Evolutionary conservation across 108 stramenopile species (phyloP).

Genomic region (Nitzschia sp.): DNA sequence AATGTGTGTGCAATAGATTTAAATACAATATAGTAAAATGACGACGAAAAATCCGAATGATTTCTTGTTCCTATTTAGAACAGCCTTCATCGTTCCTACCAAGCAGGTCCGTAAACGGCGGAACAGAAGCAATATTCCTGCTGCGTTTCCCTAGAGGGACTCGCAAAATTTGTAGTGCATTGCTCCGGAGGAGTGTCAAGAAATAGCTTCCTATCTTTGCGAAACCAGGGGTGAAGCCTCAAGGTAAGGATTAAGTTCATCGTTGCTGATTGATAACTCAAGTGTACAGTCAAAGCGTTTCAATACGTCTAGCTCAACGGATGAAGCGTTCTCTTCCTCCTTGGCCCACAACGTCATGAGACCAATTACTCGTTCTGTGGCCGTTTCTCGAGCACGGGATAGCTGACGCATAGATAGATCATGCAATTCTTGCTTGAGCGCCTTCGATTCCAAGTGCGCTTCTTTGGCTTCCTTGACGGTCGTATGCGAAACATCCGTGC

Average conservation of each 20-base stretch:
- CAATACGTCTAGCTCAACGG: constrained; percentile 11
- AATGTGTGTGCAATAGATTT: too few species aligned
- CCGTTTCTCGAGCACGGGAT: constrained; percentile 65
- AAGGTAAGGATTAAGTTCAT: constrained; percentile 12
- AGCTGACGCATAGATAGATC: constrained; percentile 70
- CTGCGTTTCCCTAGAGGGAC: too few species aligned
- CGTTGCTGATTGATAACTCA: constrained; percentile 11
- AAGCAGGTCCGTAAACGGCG: too few species aligned
- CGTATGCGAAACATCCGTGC: constrained; percentile 73
- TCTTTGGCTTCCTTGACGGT: constrained; percentile 85
- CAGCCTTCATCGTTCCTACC: too few species aligned
- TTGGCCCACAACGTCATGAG: constrained; percentile 79
- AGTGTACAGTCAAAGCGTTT: constrained; percentile 14
- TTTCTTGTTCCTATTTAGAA: too few species aligned
- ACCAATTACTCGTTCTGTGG: constrained; percentile 67
- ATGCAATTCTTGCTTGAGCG: constrained; percentile 69
- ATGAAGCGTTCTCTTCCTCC: constrained; percentile 40
- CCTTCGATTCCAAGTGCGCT: constrained; percentile 76
- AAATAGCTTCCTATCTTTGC: not conserved
- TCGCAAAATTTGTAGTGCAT: too few species aligned
- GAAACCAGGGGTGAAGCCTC: constrained; percentile 1
- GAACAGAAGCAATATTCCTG: too few species aligned
- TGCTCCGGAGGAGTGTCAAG: too few species aligned
- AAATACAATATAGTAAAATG: too few species aligned
- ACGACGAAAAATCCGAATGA: too few species aligned